A percentile compares a stretch with the other conserved stretches of the same genome.
These are phyloP conservation scores for Bipolaris oryzae DNA, from an alignment of 2,329 filamentous ascomycete genomes.

Conservation along the genomic window DNA sequence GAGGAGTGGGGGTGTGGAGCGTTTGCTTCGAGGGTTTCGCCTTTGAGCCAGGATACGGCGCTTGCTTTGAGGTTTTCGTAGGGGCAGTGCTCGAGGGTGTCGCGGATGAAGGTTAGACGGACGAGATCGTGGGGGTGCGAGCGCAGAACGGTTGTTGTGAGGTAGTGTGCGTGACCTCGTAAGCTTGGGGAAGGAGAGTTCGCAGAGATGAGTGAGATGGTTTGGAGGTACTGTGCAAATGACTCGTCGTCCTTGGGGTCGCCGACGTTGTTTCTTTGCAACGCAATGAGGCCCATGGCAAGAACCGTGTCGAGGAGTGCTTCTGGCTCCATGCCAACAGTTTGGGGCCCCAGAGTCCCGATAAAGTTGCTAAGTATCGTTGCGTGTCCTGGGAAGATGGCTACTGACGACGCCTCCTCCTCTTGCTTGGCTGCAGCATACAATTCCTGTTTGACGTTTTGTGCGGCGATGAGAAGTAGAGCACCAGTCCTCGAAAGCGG, in stretches of 20 bases:
- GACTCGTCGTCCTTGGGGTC: slow-evolving; percentile 57
- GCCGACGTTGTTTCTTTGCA: slow-evolving; percentile 54
- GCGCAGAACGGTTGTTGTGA: slow-evolving; percentile 57
- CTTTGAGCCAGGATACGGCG: slow-evolving; percentile 66
- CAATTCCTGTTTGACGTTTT: slow-evolving; percentile 56
- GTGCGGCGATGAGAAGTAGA: slow-evolving; percentile 60
- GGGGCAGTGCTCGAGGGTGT: slow-evolving; percentile 60
- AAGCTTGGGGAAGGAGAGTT: slow-evolving; percentile 56
- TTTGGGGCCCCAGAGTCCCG: slow-evolving; percentile 46
- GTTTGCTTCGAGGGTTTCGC: slow-evolving; percentile 60
- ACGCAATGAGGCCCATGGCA: slow-evolving; percentile 58
- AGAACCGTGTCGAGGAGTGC: slow-evolving; percentile 62
- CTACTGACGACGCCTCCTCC: slow-evolving; percentile 46
- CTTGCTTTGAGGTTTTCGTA: slow-evolving; percentile 62
- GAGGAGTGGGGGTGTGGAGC: slow-evolving; percentile 30
- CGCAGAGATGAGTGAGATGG: slow-evolving; percentile 55
- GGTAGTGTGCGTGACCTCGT: slow-evolving; percentile 56
- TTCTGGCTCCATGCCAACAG: slow-evolving; percentile 52
- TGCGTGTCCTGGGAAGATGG: slow-evolving; percentile 61
- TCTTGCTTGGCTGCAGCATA: slow-evolving; percentile 51
- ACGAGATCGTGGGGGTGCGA: slow-evolving; percentile 60
- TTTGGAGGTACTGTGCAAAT: slow-evolving; percentile 60
- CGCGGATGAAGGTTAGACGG: slow-evolving; percentile 61
- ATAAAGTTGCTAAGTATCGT: slow-evolving; percentile 60
- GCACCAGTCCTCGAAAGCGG: slow-evolving; percentile 62